Percentiles rank a stretch among this genome's conserved stretches.
Conservation (phyloP, 2,329 filamentous ascomycete species). For the Xylariaceae sp. region DNA sequence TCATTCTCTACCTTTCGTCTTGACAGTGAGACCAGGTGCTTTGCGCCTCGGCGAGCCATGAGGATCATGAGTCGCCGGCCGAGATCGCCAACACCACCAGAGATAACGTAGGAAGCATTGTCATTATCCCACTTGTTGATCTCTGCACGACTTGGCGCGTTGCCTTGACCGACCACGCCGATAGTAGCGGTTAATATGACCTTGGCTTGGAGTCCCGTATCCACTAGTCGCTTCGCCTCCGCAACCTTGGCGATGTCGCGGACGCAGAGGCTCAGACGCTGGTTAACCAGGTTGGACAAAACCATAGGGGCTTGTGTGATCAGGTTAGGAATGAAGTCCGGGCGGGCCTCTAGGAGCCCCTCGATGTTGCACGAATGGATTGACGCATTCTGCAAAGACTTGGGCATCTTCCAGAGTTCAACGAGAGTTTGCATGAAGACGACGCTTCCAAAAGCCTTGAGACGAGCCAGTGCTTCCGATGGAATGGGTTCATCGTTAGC, state of each 20-base stretch:
- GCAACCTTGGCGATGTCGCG: constrained; percentile 1
- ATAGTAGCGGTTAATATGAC: constrained; percentile 6
- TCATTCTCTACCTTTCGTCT: constrained; percentile 6
- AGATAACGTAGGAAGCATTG: constrained; percentile 16
- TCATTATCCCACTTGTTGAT: constrained; percentile 1
- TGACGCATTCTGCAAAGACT: constrained; percentile 3
- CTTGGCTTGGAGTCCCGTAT: constrained; percentile 1
- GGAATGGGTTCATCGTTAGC: constrained; percentile 7
- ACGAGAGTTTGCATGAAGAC: not conserved
- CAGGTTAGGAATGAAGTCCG: not conserved
- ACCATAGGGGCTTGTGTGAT: not conserved
- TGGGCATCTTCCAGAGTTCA: not conserved
- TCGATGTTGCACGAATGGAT: constrained; percentile 6
- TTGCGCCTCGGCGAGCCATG: constrained; percentile 19
- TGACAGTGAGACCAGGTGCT: constrained; percentile 19
- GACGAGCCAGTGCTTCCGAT: not conserved
- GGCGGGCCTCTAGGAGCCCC: not conserved
- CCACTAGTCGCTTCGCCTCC: constrained; percentile 9
- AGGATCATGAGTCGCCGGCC: constrained; percentile 14
- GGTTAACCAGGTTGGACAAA: not conserved
- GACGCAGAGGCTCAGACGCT: not conserved
- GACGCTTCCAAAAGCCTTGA: constrained; percentile 12
- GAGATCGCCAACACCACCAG: constrained; percentile 21
- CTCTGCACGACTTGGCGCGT: not conserved
- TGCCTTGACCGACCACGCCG: not conserved